These are phyloP conservation scores for Salix purpurea DNA, from an alignment of 345 rosid genomes.

Conservation along the genomic window DNA sequence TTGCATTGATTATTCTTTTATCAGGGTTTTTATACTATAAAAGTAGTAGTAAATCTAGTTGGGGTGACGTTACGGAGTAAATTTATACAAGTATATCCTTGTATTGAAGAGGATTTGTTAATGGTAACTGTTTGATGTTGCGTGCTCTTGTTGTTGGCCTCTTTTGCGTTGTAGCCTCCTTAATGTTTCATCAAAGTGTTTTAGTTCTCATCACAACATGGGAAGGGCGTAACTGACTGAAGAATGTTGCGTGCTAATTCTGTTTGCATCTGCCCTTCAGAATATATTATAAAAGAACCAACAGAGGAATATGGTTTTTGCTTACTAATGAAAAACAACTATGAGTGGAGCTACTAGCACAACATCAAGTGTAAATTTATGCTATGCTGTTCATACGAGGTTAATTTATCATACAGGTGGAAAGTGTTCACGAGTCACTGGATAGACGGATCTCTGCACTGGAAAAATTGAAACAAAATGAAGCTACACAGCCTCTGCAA, in stretches of 20 bases:
- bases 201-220: background rate
- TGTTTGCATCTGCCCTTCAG: background rate
- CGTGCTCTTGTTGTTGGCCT: background rate
- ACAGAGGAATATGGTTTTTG: background rate
- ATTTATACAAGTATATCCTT: background rate
- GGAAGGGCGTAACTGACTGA: background rate
- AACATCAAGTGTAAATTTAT: background rate
- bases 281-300: background rate
- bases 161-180: background rate
- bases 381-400: background rate
- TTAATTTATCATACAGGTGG: constrained; percentile 37
- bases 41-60: background rate
- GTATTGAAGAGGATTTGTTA: background rate
- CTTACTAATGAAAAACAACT: background rate
- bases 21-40: background rate
- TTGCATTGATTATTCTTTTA: background rate
- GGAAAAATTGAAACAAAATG: constrained; percentile 75
- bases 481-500: constrained; percentile 53
- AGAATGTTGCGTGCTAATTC: background rate
- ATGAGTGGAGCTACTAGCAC: background rate
- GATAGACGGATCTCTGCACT: constrained; percentile 66
- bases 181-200: background rate
- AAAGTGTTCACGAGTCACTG: constrained; percentile 58
- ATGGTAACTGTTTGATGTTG: background rate
- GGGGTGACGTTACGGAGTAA: background rate